These are phyloP conservation scores for Anisodus tanguticus DNA, from an alignment of 257 asterid species.

Conservation along the genomic window DNA sequence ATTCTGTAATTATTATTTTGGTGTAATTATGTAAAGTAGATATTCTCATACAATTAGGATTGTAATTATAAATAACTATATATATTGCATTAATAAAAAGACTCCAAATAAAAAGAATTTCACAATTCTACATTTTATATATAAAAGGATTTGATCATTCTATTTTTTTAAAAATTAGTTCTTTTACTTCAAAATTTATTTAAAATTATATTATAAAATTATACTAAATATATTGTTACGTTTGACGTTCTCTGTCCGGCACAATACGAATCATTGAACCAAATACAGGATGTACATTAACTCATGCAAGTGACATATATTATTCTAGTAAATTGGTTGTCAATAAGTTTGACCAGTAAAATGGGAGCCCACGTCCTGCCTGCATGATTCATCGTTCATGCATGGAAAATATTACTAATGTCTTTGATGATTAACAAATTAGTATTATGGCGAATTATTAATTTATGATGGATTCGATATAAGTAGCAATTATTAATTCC, in stretches of 20 bases:
- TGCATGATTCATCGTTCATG: not conserved
- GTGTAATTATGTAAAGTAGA: too few species aligned
- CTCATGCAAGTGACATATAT: constrained; percentile 21
- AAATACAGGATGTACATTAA: constrained; percentile 14
- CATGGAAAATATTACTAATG: not conserved
- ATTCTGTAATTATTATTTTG: too few species aligned
- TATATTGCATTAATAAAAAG: too few species aligned
- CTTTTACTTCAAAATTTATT: not conserved
- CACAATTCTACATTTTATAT: not conserved
- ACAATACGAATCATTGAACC: not conserved
- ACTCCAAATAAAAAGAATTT: too few species aligned
- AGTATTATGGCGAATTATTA: not conserved
- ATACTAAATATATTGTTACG: too few species aligned
- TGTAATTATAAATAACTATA: too few species aligned
- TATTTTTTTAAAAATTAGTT: not conserved
- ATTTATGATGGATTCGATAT: not conserved
- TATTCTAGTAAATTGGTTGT: not conserved
- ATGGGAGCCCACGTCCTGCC: constrained; percentile 21
- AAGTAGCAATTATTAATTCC: constrained; percentile 8
- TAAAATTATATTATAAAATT: too few species aligned
- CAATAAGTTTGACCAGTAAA: constrained; percentile 7
- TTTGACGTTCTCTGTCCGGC: not conserved
- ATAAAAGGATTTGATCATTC: not conserved
- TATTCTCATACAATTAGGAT: too few species aligned
- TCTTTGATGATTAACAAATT: not conserved